Evolutionary conservation across 805 yeast species (phyloP).

Genomic region (Pichia cephalocereana): DNA sequence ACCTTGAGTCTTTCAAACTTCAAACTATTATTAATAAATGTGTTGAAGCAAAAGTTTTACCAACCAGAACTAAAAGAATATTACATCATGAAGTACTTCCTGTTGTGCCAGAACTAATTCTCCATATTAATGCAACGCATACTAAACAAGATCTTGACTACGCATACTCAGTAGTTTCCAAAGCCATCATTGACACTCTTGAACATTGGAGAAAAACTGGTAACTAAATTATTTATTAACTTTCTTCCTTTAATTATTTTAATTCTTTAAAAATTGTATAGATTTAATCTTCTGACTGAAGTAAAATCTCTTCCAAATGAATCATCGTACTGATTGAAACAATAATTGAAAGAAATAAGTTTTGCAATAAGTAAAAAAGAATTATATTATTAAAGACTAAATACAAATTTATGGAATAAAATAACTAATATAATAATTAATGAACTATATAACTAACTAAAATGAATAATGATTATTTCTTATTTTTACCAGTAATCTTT

Average conservation of each 20-base stretch:
- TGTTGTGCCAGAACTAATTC: slow-evolving; percentile 48
- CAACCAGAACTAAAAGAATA: slow-evolving; percentile 49
- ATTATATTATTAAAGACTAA: no score
- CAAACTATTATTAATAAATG: slow-evolving; percentile 57
- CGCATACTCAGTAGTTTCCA: slow-evolving; percentile 32
- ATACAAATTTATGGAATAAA: no score
- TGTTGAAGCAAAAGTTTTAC: slow-evolving; percentile 44
- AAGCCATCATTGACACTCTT: slow-evolving; percentile 6
- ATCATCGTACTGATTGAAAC: no score
- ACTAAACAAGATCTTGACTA: slow-evolving; percentile 34
- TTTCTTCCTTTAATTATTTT: no score
- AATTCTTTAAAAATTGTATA: no score
- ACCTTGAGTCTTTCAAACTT: slow-evolving; percentile 50
- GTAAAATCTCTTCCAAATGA: no score
- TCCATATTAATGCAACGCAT: slow-evolving; percentile 41
- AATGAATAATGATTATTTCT: no score
- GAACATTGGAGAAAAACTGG: slow-evolving; percentile 1
- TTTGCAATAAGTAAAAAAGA: no score
- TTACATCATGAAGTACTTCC: slow-evolving; percentile 70
- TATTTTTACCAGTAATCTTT: slow-evolving; percentile 37
- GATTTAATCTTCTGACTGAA: no score
- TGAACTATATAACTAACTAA: no score
- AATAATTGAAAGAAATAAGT: no score
- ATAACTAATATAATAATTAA: no score
- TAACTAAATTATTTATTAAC: background rate